Conservation (phyloP, 192 early-diverging fungal genomes). For the Dispira simplex region DNA sequence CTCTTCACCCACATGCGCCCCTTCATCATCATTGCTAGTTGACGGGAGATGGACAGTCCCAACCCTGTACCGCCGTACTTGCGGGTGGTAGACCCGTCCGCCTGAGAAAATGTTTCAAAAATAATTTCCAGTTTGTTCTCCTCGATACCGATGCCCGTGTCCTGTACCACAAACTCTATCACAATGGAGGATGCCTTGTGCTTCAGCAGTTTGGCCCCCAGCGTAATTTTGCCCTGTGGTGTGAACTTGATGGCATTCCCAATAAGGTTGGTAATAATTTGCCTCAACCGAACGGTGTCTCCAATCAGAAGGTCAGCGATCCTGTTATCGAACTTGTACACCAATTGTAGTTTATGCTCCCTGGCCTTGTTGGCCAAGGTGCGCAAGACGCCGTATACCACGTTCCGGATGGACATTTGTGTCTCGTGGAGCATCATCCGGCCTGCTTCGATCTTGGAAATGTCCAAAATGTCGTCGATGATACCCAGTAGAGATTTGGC, state of each 20-base stretch:
- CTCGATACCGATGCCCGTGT: constrained; percentile 76
- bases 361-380: constrained; percentile 56
- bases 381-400: constrained; percentile 51
- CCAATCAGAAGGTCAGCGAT: constrained; percentile 59
- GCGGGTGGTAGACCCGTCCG: constrained; percentile 66
- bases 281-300: constrained; percentile 56
- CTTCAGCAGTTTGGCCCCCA: constrained; percentile 14
- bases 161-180: constrained; percentile 51
- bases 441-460: constrained; percentile 75
- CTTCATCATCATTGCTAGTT: constrained; percentile 58
- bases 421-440: constrained; percentile 64
- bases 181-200: constrained; percentile 16
- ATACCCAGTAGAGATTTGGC: constrained; percentile 61
- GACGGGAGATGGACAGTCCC: constrained; percentile 68
- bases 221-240: constrained; percentile 40
- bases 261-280: constrained; percentile 69
- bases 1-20: constrained; percentile 67
- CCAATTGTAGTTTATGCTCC: constrained; percentile 58
- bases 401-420: constrained; percentile 48
- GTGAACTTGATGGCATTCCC: constrained; percentile 81
- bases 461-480: constrained; percentile 73
- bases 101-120: constrained; percentile 75
- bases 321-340: constrained; percentile 45
- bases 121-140: constrained; percentile 58
- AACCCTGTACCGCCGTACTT: constrained; percentile 80